Conservation (phyloP, 352 stramenopile species). For the Pythium chondricola region DNA sequence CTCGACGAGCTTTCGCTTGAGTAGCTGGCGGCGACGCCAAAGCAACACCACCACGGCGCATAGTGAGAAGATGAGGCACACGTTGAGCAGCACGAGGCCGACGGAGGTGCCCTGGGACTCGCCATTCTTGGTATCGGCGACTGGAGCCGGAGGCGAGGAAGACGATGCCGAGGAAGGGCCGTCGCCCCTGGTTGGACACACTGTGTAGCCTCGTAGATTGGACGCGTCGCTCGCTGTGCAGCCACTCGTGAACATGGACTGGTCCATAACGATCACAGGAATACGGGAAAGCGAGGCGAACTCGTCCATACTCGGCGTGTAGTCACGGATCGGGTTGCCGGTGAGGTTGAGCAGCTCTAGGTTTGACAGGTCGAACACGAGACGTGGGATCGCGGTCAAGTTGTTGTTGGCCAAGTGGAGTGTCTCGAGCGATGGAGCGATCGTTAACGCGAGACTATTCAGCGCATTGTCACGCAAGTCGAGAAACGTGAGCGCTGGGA, state of each 20-base stretch:
- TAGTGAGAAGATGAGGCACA: constrained; percentile 1
- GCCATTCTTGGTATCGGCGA: too few species aligned
- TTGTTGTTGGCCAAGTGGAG: constrained; percentile 7
- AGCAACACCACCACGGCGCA: background rate
- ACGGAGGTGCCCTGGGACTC: background rate
- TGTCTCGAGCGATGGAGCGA: background rate
- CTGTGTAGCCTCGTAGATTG: background rate
- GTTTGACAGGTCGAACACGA: background rate
- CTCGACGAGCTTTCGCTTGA: background rate
- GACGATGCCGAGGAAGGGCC: too few species aligned
- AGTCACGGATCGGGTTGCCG: constrained; percentile 10
- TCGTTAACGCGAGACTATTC: constrained; percentile 1
- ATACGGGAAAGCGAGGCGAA: constrained; percentile 1
- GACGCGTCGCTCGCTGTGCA: background rate
- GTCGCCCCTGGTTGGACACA: too few species aligned
- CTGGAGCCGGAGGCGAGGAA: too few species aligned
- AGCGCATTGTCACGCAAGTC: constrained; percentile 4
- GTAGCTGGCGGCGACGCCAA: constrained; percentile 3
- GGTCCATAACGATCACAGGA: background rate
- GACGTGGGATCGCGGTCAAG: constrained; percentile 3
- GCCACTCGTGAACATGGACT: constrained; percentile 6
- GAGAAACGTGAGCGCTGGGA: background rate
- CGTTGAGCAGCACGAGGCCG: constrained; percentile 8
- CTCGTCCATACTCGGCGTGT: background rate
- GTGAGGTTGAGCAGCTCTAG: constrained; percentile 8